Percentiles rank a stretch among this genome's conserved stretches.
phyloP scores from a whole-genome alignment of 2,329 filamentous ascomycete genomes.

The Pseudocercospora ulei region DNA sequence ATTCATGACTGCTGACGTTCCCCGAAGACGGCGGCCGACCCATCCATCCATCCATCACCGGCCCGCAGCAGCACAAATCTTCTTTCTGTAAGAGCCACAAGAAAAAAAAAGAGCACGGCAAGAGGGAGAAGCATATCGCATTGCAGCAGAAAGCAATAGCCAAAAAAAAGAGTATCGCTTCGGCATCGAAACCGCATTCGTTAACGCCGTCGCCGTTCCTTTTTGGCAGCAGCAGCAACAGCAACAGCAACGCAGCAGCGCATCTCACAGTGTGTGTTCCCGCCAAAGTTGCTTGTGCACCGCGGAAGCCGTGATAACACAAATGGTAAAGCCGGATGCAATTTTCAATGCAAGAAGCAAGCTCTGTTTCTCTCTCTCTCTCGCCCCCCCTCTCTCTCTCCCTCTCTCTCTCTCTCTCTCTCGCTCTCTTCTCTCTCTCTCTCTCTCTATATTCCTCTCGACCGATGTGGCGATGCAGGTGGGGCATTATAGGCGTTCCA shows the following conservation, averaged over 20 bases:
- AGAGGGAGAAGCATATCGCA: slow-evolving; percentile 16
- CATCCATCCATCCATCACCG: too few relatives aligned
- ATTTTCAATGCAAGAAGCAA: slow-evolving; percentile 7
- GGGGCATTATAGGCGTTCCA: slow-evolving; percentile 21
- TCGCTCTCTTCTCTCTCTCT: slow-evolving; percentile 3
- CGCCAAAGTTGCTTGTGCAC: slow-evolving; percentile 11
- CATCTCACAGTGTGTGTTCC: slow-evolving; percentile 6
- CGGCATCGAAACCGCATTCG: slow-evolving; percentile 12
- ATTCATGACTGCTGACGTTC: too few relatives aligned
- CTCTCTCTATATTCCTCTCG: slow-evolving; percentile 2
- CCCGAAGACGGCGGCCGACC: too few relatives aligned
- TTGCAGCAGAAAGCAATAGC: slow-evolving; percentile 11
- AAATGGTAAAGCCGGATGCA: slow-evolving; percentile 6
- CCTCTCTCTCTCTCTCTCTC: not conserved
- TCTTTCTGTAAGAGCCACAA: slow-evolving; percentile 12
- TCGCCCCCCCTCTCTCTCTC: slow-evolving; percentile 10
- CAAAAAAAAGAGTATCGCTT: slow-evolving; percentile 3
- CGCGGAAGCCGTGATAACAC: slow-evolving; percentile 15
- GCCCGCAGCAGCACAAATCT: too few relatives aligned
- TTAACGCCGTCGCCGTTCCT: slow-evolving; percentile 17
- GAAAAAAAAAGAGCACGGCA: slow-evolving; percentile 8
- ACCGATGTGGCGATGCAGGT: slow-evolving; percentile 11
- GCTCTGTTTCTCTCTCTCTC: slow-evolving; percentile 12
- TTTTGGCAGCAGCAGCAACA: slow-evolving; percentile 14
- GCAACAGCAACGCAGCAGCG: too few relatives aligned